Evolutionary conservation across 257 asterid species (phyloP).

Genomic region (Oldenlandia corymbosa): DNA sequence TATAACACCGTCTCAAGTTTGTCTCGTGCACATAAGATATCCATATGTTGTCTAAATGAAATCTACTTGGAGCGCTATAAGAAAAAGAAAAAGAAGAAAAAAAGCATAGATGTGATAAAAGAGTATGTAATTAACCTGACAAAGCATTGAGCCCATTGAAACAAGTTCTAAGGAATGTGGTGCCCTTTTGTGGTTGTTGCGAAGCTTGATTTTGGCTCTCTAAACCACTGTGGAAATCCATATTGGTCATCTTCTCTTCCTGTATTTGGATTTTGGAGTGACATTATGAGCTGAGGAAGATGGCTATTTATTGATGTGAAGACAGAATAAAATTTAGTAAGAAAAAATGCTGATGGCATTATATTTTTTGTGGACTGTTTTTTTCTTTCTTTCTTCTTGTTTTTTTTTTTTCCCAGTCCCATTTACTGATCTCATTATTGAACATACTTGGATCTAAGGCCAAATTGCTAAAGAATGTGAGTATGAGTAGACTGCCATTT

Average conservation of each 20-base stretch:
- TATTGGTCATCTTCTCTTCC: background rate
- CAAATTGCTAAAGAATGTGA: slow-evolving; percentile 7
- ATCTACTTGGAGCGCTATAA: no score
- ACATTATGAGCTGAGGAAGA: background rate
- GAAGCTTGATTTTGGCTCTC: slow-evolving; percentile 25
- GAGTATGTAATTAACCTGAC: slow-evolving; percentile 25
- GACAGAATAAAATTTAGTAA: no score
- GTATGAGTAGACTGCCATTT: slow-evolving; percentile 15
- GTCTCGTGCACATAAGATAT: no score
- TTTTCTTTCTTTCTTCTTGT: background rate
- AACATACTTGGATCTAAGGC: background rate
- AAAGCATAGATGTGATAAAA: no score
- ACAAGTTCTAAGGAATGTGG: slow-evolving; percentile 42
- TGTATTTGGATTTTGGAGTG: background rate
- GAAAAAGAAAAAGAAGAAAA: no score
- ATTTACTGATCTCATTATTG: no score
- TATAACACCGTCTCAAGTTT: no score
- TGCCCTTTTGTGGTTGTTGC: slow-evolving; percentile 26
- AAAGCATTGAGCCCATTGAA: slow-evolving; percentile 51
- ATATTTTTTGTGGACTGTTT: no score
- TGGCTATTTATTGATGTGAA: background rate
- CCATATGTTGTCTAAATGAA: no score
- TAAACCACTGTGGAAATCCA: slow-evolving; percentile 6
- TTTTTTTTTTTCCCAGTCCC: background rate
- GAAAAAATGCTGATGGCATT: no score